Conservation (phyloP, 2,329 filamentous ascomycete species). For the Penicillium sp. region DNA sequence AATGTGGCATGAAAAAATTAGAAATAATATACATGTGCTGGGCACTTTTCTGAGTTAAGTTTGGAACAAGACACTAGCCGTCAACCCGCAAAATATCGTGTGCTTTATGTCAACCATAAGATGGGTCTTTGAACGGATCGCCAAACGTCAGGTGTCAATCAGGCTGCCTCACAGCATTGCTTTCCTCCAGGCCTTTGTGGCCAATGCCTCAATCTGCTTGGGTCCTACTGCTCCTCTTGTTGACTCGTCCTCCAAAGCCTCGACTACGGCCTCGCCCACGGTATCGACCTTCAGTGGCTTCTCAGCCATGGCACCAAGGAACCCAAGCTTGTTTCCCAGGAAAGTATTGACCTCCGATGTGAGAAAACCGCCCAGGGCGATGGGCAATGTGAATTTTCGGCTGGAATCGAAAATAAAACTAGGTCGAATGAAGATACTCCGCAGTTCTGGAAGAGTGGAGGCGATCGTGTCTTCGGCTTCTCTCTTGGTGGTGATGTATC, state of each 20-base stretch:
- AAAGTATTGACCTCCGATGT: conserved; percentile 75
- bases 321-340: conserved; percentile 72
- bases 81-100: conserved; percentile 2
- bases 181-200: conserved; percentile 81
- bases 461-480: conserved; percentile 80
- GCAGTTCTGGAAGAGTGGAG: conserved; percentile 70
- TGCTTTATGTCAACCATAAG: conserved; percentile 3
- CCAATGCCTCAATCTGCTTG: conserved; percentile 76
- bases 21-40: conserved; percentile 22
- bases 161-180: conserved; percentile 69
- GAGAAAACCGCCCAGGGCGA: conserved; percentile 74
- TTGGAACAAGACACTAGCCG: conserved; percentile 2
- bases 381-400: conserved; percentile 76
- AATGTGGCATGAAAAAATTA: conserved; percentile 31
- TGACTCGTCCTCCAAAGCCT: conserved; percentile 73
- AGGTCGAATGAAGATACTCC: conserved; percentile 78
- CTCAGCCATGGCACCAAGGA: conserved; percentile 79
- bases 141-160: neutral
- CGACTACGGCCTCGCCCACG: conserved; percentile 86
- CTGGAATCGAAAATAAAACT: conserved; percentile 88
- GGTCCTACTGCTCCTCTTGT: conserved; percentile 76
- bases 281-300: conserved; percentile 86
- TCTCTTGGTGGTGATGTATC: conserved; percentile 90
- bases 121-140: neutral
- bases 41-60: conserved; percentile 5